These are phyloP conservation scores for Paracorniculantispora psalliotae DNA, from an alignment of 2,329 filamentous ascomycete species.

Conservation along the genomic window DNA sequence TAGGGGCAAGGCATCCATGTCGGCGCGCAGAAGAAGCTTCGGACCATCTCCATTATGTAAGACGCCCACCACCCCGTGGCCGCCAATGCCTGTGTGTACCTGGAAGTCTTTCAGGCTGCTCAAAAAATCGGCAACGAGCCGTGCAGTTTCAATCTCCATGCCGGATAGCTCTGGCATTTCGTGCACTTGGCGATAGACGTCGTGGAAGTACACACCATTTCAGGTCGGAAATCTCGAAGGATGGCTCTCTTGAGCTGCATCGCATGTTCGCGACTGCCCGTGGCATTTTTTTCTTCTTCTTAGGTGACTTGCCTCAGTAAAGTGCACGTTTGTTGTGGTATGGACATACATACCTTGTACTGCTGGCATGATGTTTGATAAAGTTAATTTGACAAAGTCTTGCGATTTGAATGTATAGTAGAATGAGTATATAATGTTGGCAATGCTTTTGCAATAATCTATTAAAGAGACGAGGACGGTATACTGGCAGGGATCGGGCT, in stretches of 20 bases:
- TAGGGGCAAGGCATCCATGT: conserved; percentile 58
- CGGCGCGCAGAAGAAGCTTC: conserved; percentile 53
- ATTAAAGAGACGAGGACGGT: too few species aligned
- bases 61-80: conserved; percentile 52
- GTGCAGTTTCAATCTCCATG: conserved; percentile 50
- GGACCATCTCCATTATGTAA: conserved; percentile 50
- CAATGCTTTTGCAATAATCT: too few species aligned
- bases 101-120: conserved; percentile 28
- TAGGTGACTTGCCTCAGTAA: too few species aligned
- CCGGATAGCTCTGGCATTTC: conserved; percentile 53
- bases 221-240: not conserved
- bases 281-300: too few species aligned
- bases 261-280: too few species aligned
- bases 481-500: too few species aligned
- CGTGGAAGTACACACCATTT: not conserved
- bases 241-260: not conserved
- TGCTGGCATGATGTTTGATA: too few species aligned
- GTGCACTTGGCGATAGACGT: conserved; percentile 29
- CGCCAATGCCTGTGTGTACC: conserved; percentile 46
- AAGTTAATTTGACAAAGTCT: too few species aligned
- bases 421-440: too few species aligned
- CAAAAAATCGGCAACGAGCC: conserved; percentile 39
- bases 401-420: too few species aligned
- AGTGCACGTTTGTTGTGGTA: too few species aligned
- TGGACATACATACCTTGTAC: too few species aligned